Evolutionary conservation across 2,329 filamentous ascomycete genomes (phyloP).

Genomic region (Pseudogymnoascus sp.): DNA sequence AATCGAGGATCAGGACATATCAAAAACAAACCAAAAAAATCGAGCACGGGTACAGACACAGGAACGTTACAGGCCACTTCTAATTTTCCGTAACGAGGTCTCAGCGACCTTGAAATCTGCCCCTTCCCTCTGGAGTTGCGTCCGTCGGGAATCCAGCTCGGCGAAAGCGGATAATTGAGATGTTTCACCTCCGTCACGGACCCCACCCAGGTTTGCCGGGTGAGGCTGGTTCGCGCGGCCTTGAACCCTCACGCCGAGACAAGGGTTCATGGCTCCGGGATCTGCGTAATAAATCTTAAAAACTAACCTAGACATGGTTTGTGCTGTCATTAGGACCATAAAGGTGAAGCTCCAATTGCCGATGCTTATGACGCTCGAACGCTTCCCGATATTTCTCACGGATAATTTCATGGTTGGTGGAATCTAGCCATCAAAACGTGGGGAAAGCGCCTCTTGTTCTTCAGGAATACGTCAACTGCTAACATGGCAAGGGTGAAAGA

Average conservation of each 20-base stretch:
- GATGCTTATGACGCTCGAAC: neutral
- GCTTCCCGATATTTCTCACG: neutral
- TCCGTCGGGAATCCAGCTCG: neutral
- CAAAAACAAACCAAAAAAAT: no score
- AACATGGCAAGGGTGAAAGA: neutral
- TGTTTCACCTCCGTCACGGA: neutral
- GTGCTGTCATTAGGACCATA: neutral
- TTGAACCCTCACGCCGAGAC: neutral
- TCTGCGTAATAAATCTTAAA: neutral
- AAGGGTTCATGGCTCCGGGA: neutral
- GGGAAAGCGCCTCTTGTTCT: neutral
- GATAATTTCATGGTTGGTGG: neutral
- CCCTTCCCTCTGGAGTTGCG: neutral
- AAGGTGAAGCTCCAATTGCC: neutral
- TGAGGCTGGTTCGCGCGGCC: neutral
- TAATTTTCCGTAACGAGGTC: neutral
- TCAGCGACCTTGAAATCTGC: neutral
- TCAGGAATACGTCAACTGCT: neutral
- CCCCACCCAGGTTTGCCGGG: neutral
- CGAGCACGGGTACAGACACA: neutral
- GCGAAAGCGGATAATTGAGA: neutral
- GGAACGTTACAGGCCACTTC: neutral
- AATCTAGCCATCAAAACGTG: neutral
- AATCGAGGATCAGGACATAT: neutral
- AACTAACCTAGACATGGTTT: neutral